Evolutionary conservation across 2,329 filamentous ascomycete genomes (phyloP).

Genomic region (Corinectria fuckeliana): DNA sequence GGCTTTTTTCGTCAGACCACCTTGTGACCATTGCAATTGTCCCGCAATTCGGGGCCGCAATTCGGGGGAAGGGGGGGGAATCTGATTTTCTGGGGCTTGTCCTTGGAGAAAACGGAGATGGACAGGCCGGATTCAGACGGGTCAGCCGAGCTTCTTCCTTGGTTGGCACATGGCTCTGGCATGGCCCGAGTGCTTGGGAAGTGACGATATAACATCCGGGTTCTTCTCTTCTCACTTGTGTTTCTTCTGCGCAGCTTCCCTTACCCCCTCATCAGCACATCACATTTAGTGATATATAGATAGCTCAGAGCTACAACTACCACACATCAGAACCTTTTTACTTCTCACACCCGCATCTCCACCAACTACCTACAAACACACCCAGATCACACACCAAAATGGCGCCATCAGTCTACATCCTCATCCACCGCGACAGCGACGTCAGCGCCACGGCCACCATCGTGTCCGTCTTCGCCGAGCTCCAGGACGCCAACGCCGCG

Average conservation of each 20-base stretch:
- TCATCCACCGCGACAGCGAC: constrained; percentile 44
- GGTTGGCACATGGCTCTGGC: constrained; percentile 1
- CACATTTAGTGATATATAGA: too few relatives aligned
- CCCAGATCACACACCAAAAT: constrained; percentile 13
- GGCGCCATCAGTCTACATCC: constrained; percentile 42
- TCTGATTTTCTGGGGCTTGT: not conserved
- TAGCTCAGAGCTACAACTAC: not conserved
- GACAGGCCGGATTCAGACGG: constrained; percentile 12
- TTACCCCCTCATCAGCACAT: constrained; percentile 5
- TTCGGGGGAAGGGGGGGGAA: constrained; percentile 7
- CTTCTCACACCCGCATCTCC: not conserved
- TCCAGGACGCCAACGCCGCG: constrained; percentile 46
- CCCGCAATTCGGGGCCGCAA: constrained; percentile 15
- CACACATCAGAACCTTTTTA: not conserved
- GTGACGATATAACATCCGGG: constrained; percentile 30
- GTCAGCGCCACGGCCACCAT: constrained; percentile 34
- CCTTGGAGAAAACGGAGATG: constrained; percentile 14
- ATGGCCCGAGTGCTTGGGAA: constrained; percentile 25
- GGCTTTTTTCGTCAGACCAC: constrained; percentile 38
- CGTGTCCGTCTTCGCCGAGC: constrained; percentile 41
- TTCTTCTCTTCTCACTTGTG: constrained; percentile 3
- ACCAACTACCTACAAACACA: constrained; percentile 4
- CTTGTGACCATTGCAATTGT: constrained; percentile 25
- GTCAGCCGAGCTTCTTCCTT: constrained; percentile 23
- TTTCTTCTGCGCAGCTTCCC: too few relatives aligned